A percentile compares a stretch with the other conserved stretches of the same genome.
Conservation (phyloP, 202 grass and related monocot species). For the Hordeum pubiflorum region DNA sequence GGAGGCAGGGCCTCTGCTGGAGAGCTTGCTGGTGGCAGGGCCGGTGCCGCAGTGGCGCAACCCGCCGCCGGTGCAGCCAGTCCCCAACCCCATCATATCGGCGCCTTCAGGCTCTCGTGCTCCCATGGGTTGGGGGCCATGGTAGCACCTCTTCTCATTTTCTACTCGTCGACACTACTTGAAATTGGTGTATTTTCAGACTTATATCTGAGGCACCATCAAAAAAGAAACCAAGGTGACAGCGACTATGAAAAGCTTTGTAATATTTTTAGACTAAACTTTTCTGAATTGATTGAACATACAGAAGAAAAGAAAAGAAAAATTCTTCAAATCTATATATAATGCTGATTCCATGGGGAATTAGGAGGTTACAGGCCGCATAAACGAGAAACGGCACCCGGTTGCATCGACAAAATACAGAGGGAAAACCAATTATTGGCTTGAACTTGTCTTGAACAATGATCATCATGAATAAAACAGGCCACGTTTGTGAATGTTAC, state of each 20-base stretch:
- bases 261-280: neutral
- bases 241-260: neutral
- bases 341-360: neutral
- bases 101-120: neutral
- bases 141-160: neutral
- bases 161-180: neutral
- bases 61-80: constrained; percentile 31
- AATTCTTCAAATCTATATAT: neutral
- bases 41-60: constrained; percentile 52
- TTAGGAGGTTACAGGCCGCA: neutral
- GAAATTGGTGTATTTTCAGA: neutral
- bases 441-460: neutral
- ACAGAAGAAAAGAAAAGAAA: neutral
- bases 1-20: constrained; percentile 42
- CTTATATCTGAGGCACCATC: neutral
- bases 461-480: neutral
- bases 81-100: neutral
- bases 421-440: neutral
- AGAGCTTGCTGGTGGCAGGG: constrained; percentile 42
- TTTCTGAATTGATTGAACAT: neutral
- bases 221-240: neutral
- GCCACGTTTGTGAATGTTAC: constrained; percentile 16
- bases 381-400: neutral
- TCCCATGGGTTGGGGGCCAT: neutral
- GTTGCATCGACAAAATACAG: neutral